Evolutionary conservation across 768 basidiomycete genomes (phyloP).

Genomic region (Solioccasus polychromus): DNA sequence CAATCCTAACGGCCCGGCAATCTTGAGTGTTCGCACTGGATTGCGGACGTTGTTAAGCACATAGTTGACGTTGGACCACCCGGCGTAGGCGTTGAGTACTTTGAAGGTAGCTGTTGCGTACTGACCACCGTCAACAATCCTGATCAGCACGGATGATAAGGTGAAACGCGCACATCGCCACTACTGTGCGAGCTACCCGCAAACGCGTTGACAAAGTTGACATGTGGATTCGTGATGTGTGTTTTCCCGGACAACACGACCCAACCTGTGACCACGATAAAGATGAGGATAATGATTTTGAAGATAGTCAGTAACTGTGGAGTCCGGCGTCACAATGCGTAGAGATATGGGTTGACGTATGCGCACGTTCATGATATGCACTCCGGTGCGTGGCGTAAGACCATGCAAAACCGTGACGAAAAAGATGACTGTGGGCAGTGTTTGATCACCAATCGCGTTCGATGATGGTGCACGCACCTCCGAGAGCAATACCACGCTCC

Average conservation of each 20-base stretch:
- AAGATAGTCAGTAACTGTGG: conserved; percentile 46
- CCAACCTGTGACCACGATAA: conserved; percentile 57
- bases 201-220: conserved; percentile 58
- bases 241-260: conserved; percentile 60
- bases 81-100: conserved; percentile 45
- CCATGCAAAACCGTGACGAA: conserved; percentile 54
- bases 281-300: conserved; percentile 52
- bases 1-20: conserved; percentile 57
- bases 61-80: conserved; percentile 58
- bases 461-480: conserved; percentile 33
- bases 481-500: conserved; percentile 57
- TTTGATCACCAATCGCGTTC: neutral
- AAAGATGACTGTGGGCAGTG: conserved; percentile 39
- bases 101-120: conserved; percentile 63
- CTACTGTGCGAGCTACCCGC: conserved; percentile 51
- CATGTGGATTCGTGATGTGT: conserved; percentile 51
- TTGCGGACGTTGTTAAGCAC: conserved; percentile 57
- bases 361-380: conserved; percentile 54
- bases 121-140: conserved; percentile 26
- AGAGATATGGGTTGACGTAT: neutral
- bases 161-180: conserved; percentile 37
- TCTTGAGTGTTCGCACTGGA: conserved; percentile 58
- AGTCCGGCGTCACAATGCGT: conserved; percentile 11
- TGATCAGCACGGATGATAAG: neutral
- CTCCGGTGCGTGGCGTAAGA: conserved; percentile 45